Evolutionary conservation across 352 stramenopile species (phyloP).

Genomic region (Pythium grandisporangium): DNA sequence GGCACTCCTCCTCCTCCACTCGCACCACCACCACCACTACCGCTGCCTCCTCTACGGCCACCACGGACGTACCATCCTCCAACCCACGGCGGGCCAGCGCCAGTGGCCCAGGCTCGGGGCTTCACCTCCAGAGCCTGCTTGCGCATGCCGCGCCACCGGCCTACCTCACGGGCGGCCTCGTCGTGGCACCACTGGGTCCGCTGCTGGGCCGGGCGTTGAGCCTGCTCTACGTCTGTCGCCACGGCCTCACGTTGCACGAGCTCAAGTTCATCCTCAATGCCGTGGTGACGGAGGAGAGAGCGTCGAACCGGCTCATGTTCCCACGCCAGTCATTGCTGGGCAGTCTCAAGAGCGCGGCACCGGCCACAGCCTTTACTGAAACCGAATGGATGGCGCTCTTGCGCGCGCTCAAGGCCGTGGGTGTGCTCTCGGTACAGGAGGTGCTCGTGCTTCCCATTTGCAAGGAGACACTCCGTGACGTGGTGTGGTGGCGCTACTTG

Average conservation of each 20-base stretch:
- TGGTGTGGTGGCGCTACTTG: conserved; percentile 85
- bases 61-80: too few species aligned
- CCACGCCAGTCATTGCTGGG: conserved; percentile 5
- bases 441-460: conserved; percentile 86
- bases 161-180: conserved; percentile 59
- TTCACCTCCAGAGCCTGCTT: too few species aligned
- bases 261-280: conserved; percentile 71
- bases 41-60: too few species aligned
- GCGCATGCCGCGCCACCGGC: conserved; percentile 10
- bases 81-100: too few species aligned
- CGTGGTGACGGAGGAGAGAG: conserved; percentile 33
- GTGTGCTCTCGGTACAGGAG: conserved; percentile 73
- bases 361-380: conserved; percentile 45
- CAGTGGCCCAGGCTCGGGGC: too few species aligned
- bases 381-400: conserved; percentile 64
- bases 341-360: neutral
- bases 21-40: too few species aligned
- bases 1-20: too few species aligned
- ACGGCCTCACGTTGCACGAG: conserved; percentile 85
- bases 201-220: conserved; percentile 74
- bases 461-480: conserved; percentile 79
- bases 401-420: conserved; percentile 55
- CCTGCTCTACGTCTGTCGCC: conserved; percentile 84
- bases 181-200: conserved; percentile 41
- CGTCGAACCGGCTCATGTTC: conserved; percentile 6